These are phyloP conservation scores for Coemansia aciculifera DNA, from an alignment of 192 early-diverging fungal genomes.

Conservation along the genomic window DNA sequence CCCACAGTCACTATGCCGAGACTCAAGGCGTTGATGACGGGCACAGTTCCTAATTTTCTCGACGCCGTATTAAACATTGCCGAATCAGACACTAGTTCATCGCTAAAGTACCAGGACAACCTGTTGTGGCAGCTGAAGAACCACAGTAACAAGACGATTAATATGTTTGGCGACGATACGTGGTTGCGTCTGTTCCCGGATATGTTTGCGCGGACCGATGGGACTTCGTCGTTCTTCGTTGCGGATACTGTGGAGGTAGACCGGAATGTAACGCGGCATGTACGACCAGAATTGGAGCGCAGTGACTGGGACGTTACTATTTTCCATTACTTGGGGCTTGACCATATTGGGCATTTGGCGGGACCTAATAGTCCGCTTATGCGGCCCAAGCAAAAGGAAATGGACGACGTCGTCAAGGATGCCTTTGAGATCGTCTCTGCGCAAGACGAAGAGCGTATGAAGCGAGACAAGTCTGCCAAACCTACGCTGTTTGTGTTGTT, in stretches of 20 bases:
- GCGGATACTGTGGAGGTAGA: slow-evolving; percentile 78
- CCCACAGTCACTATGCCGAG: slow-evolving; percentile 83
- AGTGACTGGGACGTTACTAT: slow-evolving; percentile 71
- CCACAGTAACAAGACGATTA: slow-evolving; percentile 57
- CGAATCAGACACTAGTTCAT: slow-evolving; percentile 66
- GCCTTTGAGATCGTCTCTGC: slow-evolving; percentile 56
- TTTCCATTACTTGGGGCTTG: slow-evolving; percentile 79
- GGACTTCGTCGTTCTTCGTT: slow-evolving; percentile 58
- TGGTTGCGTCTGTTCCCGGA: slow-evolving; percentile 90
- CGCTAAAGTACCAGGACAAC: slow-evolving; percentile 66
- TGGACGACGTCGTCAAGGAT: slow-evolving; percentile 64
- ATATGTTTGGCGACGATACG: slow-evolving; percentile 95
- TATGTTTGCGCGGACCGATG: slow-evolving; percentile 63
- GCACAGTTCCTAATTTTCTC: slow-evolving; percentile 74
- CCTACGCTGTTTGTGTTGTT: slow-evolving; percentile 74
- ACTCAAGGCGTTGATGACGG: slow-evolving; percentile 78
- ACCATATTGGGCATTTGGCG: slow-evolving; percentile 77
- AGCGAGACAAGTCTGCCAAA: slow-evolving; percentile 36
- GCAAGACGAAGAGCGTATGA: slow-evolving; percentile 53
- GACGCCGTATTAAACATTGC: slow-evolving; percentile 84
- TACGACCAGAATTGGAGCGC: slow-evolving; percentile 58
- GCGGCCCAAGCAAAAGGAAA: slow-evolving; percentile 74
- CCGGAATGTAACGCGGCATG: slow-evolving; percentile 69
- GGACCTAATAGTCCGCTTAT: slow-evolving; percentile 70
- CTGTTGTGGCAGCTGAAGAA: slow-evolving; percentile 68